Evolutionary conservation across 345 rosid genomes (phyloP), one percentile per base, ranked within the genome.

Genomic region (Alliaria petiolata): DNA sequence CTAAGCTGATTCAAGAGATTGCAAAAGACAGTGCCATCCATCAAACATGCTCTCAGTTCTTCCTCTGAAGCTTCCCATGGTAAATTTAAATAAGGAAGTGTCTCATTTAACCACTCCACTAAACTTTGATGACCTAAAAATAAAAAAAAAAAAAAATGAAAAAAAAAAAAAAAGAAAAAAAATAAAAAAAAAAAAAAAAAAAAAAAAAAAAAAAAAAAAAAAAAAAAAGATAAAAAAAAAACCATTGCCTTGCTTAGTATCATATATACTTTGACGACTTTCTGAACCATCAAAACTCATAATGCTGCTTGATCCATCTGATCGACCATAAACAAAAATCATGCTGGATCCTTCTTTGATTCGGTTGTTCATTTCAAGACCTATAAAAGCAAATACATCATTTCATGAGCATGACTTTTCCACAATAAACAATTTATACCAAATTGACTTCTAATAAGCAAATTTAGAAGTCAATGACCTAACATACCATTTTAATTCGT

Each of bases 21-120:
- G 55, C 89, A 86, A 60, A 86, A 78, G 76, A 85, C 78, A 36
- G 87, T 77, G 36, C 91, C 95, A 84, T 86, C 88, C 77, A 70
- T 76, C 73, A 89, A 71, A 72, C 80, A 80, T 15, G 68, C 70
- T 70, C 88, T 76, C 56, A 85, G 30, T 52, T 83, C 85, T 81
- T 86, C 90, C 60, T 83, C 86, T 14, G 89, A 79, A 51, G 87
- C 83, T 54, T 83, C 88, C 73, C 73, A 35, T 46, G 86, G 80
- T 78, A 89, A 77, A 62, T 69, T 76, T 53, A 86, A 77, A 74
- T 76, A 79, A 56, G 91, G 89, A 77, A 83, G 56, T 69, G 82
- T 60, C 54, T 58, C 63, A 72, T 82, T 86, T 67, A 89, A 80
- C 95, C 91, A 89, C 78, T 86, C 86, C 30, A 85, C 83, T 70